Percentiles rank a stretch among this genome's conserved stretches.
Conservation (phyloP, 306 rosid genomes). For the Fragaria vesca region DNA sequence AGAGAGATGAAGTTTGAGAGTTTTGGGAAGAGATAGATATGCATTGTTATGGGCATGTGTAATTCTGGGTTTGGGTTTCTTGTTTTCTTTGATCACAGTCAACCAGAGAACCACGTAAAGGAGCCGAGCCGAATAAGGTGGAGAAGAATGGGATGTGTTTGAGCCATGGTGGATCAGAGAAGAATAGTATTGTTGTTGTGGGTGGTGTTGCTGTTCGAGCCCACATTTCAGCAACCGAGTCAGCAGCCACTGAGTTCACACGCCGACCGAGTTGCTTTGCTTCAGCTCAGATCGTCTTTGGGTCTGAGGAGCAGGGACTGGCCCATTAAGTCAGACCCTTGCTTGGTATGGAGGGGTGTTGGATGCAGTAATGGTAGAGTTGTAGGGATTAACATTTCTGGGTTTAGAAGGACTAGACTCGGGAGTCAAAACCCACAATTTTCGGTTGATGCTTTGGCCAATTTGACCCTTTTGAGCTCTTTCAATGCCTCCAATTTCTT, state of each 20-base stretch:
- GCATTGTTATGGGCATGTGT: conserved; percentile 23
- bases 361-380: conserved; percentile 71
- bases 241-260: conserved; percentile 41
- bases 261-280: conserved; percentile 53
- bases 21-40: conserved; percentile 18
- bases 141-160: conserved; percentile 39
- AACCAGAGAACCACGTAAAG: conserved; percentile 13
- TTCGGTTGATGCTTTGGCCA: conserved; percentile 61
- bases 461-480: conserved; percentile 57
- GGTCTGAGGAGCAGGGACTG: conserved; percentile 82
- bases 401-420: conserved; percentile 72
- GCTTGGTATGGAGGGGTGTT: conserved; percentile 64
- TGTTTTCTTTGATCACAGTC: conserved; percentile 23
- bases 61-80: conserved; percentile 19
- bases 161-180: conserved; percentile 55
- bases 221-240: conserved; percentile 66
- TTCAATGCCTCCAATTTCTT: conserved; percentile 83
- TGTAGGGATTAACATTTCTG: conserved; percentile 72
- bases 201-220: conserved; percentile 44
- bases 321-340: conserved; percentile 85
- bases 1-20: conserved; percentile 16
- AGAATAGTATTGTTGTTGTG: conserved; percentile 29
- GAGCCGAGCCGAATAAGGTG: conserved; percentile 7
- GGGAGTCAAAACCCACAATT: conserved; percentile 76
- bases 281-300: conserved; percentile 70